Evolutionary conservation across 768 basidiomycete genomes (phyloP), one percentile per base, ranked within the genome.

Genomic region (Xanthoconium stramineum): DNA sequence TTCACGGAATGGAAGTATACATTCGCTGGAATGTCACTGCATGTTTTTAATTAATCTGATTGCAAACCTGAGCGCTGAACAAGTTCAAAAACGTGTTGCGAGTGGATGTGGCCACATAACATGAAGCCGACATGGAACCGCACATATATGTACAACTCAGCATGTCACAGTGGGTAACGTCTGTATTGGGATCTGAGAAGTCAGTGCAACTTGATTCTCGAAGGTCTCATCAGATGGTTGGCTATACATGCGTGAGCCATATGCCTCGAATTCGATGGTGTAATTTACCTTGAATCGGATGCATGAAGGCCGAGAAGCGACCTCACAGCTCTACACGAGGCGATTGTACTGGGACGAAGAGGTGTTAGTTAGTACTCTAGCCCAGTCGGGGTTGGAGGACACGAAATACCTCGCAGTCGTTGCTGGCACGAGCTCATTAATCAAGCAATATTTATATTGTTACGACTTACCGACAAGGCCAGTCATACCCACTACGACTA

Each of bases 241-340:
- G 43, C 51, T 53, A 33, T 47, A 43, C 36, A 36, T 8, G 7
- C 11, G 43, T 56, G 28, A 61, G 60, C 46, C 12, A 37, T 8
- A 11, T 6, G 6, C n/a, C 39, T 24, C 32, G 28, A 33, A 43
- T 40, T 1, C 5, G 11, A 6, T 15, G 13, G 20, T 10, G 15
- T 14, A 2, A 2, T 15, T 15, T 4, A 65, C 61, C 45, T 53
- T 20, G 40, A 6, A 30, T 20, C 7, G 11, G 39, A 11, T 9
- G 43, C 1, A 33, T 17, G 52, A 43, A 58, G 17, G 5, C 36
- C 52, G 15, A 65, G 59, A 35, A 67, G 65, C 19, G 50, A 58
- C 6, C 55, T 63, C 36, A 65, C 61, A 1, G 44, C 65, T 47
- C 65, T 55, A 30, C 46, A 57, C 5, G 58, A 63, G 11, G 53